Base-by-base conservation (phyloP, 2,329 filamentous ascomycete species). In the Massarina eburnea region DNA sequence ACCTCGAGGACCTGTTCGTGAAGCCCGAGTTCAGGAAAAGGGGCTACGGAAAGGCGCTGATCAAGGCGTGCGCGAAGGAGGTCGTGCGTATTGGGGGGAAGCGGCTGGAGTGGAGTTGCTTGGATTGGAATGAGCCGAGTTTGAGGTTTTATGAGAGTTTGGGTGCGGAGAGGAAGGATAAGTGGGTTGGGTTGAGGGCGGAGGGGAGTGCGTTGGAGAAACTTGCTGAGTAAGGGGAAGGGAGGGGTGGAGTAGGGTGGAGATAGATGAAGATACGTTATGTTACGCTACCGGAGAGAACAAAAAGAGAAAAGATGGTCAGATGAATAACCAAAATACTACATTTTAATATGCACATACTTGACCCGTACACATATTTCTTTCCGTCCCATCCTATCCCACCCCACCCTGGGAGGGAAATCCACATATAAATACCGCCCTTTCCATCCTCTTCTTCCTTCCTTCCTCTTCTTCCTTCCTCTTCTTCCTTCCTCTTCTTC, bases 1-100 rank as follows among this genome's bases (percentile, higher is more conserved):
- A 95, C 70, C 84, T 97, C 29, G 92, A 97, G 70, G 92, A 97
- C 65, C 76, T 97, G n/a, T 96, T 86, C 62, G 89, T 99, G 32
- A 79, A 83, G 57, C 79, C 83, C 1, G 74, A 75, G 35, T 84
- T 87, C 59, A 78, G 94, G 3, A 85, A 85, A 26, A 82, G 81
- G 50, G 91, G 91, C 1, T 95, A 92, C 65, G 92, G 91, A 30
- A 88, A 85, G 71, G 75, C 78, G 58, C 70, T 97, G 64, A 76
- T 97, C 39, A 81, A 81, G 50, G 82, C 83, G 56, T 73, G 96
- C 65, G 92, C 91, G n/a, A 82, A 81, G 62, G 88, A 96, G 74
- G 85, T 90, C 3, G 64, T 88, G 42, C 79, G 80, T 42, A 85
- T 91, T 54, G 77, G 80, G 3, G 91, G 91, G 1, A 84, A 80